Evolutionary conservation across 495 filamentous ascomycete species (phyloP).

Genomic region (Xylaria scruposa): DNA sequence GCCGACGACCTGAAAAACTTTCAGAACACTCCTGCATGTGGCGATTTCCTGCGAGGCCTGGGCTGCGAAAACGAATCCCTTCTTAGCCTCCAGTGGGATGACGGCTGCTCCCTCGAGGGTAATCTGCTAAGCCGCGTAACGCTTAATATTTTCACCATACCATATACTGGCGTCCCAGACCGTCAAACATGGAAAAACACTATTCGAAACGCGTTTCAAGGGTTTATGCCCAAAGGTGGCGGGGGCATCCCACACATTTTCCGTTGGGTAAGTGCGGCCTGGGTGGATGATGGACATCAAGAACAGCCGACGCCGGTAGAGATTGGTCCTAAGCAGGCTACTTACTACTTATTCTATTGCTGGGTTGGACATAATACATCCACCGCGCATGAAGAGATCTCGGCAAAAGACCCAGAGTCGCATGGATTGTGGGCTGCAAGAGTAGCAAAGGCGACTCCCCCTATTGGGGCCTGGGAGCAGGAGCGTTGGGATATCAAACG

Average conservation of each 20-base stretch:
- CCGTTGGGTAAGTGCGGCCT: not conserved
- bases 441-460: constrained; percentile 34
- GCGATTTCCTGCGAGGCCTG: too few relatives aligned
- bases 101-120: too few relatives aligned
- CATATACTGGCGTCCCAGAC: too few relatives aligned
- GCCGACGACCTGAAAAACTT: not conserved
- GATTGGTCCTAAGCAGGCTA: not conserved
- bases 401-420: constrained; percentile 26
- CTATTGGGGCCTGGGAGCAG: constrained; percentile 36
- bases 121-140: too few relatives aligned
- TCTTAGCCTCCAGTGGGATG: too few relatives aligned
- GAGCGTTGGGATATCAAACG: constrained; percentile 38
- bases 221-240: too few relatives aligned
- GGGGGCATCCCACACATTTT: too few relatives aligned
- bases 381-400: constrained; percentile 4
- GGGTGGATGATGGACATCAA: not conserved
- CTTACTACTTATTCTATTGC: not conserved
- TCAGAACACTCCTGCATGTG: too few relatives aligned
- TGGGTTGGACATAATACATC: not conserved
- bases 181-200: too few relatives aligned
- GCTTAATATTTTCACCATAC: too few relatives aligned
- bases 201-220: too few relatives aligned
- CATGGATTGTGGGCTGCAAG: constrained; percentile 33
- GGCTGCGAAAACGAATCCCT: too few relatives aligned
- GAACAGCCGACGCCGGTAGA: not conserved